Percentiles rank a stretch among this genome's conserved stretches.
These are phyloP conservation scores for Sarocladium brachiariae DNA, from an alignment of 2,329 filamentous ascomycete species.

Conservation along the genomic window DNA sequence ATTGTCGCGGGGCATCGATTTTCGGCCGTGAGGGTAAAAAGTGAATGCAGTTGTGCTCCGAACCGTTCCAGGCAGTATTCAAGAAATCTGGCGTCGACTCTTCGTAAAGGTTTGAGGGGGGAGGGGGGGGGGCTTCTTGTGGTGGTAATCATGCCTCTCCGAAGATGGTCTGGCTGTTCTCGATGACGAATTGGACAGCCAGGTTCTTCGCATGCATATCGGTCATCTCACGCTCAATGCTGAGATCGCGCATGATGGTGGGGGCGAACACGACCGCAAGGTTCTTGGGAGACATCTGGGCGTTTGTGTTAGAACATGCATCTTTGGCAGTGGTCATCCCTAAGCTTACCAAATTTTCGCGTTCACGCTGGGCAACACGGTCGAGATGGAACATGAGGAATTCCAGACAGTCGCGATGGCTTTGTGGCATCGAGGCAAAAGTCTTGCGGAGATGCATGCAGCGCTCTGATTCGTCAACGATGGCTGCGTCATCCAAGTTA, in stretches of 20 bases:
- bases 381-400: slow-evolving; percentile 91
- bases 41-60: background rate
- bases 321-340: background rate
- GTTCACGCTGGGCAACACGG: slow-evolving; percentile 74
- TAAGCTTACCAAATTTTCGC: slow-evolving; percentile 67
- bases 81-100: background rate
- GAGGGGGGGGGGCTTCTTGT: too few species aligned
- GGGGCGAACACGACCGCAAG: slow-evolving; percentile 95
- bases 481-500: slow-evolving; percentile 38
- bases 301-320: background rate
- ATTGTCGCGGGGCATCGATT: too few species aligned
- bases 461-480: slow-evolving; percentile 60
- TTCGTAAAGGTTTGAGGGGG: too few species aligned
- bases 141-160: slow-evolving; percentile 30
- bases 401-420: slow-evolving; percentile 83
- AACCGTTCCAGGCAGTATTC: background rate
- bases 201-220: slow-evolving; percentile 93
- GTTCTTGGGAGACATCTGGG: slow-evolving; percentile 95
- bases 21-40: too few species aligned
- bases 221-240: slow-evolving; percentile 87
- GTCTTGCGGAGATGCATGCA: slow-evolving; percentile 65
- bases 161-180: slow-evolving; percentile 82
- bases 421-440: slow-evolving; percentile 70
- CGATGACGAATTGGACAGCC: slow-evolving; percentile 86
- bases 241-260: slow-evolving; percentile 90